Evolutionary conservation across 2,329 filamentous ascomycete genomes (phyloP).

Genomic region (Samsoniella hepiali): DNA sequence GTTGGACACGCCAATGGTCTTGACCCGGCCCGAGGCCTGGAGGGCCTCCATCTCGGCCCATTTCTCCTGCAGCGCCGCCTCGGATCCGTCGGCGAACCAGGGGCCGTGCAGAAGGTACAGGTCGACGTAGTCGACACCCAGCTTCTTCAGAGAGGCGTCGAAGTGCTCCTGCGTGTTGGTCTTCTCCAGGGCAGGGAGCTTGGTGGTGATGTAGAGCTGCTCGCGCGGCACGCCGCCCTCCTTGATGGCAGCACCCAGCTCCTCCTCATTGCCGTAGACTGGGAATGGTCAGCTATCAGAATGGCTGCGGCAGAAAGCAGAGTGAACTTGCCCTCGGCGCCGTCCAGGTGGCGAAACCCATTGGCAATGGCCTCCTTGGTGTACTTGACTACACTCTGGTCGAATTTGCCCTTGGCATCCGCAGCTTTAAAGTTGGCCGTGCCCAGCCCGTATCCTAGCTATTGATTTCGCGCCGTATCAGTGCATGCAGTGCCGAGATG

Average conservation of each 20-base stretch:
- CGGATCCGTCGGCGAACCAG: slow-evolving; percentile 46
- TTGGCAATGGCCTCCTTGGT: slow-evolving; percentile 62
- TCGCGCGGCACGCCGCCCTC: slow-evolving; percentile 61
- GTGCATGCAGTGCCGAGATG: slow-evolving; percentile 19
- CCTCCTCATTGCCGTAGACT: slow-evolving; percentile 64
- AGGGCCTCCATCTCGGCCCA: slow-evolving; percentile 65
- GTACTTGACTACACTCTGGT: slow-evolving; percentile 48
- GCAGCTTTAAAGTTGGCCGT: slow-evolving; percentile 61
- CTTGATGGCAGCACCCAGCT: slow-evolving; percentile 70
- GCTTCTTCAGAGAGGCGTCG: slow-evolving; percentile 57
- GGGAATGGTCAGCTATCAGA: background rate
- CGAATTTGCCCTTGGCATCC: slow-evolving; percentile 43
- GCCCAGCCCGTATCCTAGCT: slow-evolving; percentile 71
- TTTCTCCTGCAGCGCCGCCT: slow-evolving; percentile 52
- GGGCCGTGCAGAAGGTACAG: slow-evolving; percentile 64
- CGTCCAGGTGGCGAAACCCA: slow-evolving; percentile 72
- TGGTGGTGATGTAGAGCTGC: slow-evolving; percentile 66
- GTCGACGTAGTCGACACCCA: slow-evolving; percentile 69
- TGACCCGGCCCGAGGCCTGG: slow-evolving; percentile 61
- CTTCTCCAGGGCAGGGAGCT: slow-evolving; percentile 43
- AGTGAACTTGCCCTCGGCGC: slow-evolving; percentile 57
- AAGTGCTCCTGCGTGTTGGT: slow-evolving; percentile 50
- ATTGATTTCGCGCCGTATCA: background rate
- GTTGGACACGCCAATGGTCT: slow-evolving; percentile 76
- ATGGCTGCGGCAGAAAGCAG: background rate